Evolutionary conservation across 2,329 filamentous ascomycete genomes (phyloP), one percentile per base, ranked within the genome.

Genomic region (Zymoseptoria pseudotritici): DNA sequence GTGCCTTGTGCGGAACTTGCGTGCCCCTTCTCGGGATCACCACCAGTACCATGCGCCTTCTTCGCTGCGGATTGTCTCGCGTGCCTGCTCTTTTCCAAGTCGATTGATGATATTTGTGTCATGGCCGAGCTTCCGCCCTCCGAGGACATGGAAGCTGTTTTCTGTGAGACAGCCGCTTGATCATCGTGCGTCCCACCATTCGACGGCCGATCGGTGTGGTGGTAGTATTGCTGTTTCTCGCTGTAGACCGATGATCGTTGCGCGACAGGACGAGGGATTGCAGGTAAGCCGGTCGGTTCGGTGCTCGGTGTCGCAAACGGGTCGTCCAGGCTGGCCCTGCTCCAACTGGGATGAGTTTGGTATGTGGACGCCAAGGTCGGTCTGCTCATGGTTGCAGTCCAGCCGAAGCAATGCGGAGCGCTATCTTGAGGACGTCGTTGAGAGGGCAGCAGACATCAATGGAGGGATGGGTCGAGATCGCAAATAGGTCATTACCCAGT

Each of bases 61-160:
- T 54, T 46, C 63, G 52, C 13, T 53, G 31, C 62, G 58, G 61
- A 60, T 58, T 56, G 54, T 60, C 57, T 60, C 59, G 51, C 13
- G 21, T 62, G 58, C 22, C 55, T 57, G 49, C 60, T 62, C 62
- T 72, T 73, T 60, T 73, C 71, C 17, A 71, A 57, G 53, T 72
- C 68, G 56, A 71, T 66, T 7, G 69, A 70, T 11, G 69, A 67
- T 31, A 68, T 65, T 2, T 63, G 64, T 20, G 67, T 69, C 62
- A 63, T 68, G 17, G 61, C 59, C 5, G 67, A 63, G 53, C 60
- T 63, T 21, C 63, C 62, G 29, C 61, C 68, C 13, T 58, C 60
- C 17, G 68, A 71, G n/a, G 69, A 72, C 61, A 70, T 61, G 8
- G 71, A 71, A 29, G 63, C 61, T n/a, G 66, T 65, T 59, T 67